Conservation (phyloP, 208 protist species). For the Strigomonas culicis region DNA sequence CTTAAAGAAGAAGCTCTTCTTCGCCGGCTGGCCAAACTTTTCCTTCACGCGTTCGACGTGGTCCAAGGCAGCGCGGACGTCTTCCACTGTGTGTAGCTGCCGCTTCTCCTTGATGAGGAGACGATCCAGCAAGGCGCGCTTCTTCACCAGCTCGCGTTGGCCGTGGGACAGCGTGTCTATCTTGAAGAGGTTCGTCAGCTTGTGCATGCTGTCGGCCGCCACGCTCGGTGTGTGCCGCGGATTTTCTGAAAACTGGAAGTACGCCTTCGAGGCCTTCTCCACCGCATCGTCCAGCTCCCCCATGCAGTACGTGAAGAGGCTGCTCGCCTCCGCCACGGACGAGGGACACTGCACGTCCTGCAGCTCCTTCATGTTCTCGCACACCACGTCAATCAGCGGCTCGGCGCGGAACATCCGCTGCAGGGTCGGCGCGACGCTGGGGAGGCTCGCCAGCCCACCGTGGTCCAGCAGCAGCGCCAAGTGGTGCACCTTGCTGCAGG, state of each 20-base stretch:
- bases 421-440: conserved; percentile 49
- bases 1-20: background rate
- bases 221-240: conserved; percentile 18
- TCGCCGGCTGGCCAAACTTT: conserved; percentile 18
- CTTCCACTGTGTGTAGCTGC: conserved; percentile 62
- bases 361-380: conserved; percentile 34
- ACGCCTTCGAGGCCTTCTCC: conserved; percentile 18
- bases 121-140: conserved; percentile 32
- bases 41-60: conserved; percentile 21
- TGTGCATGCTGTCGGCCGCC: conserved; percentile 38
- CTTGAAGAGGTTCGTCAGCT: conserved; percentile 18
- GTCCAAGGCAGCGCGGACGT: conserved; percentile 53
- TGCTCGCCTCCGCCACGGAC: conserved; percentile 48
- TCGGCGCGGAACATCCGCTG: conserved; percentile 56
- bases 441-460: conserved; percentile 38
- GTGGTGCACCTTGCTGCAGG: conserved; percentile 77
- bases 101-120: conserved; percentile 43
- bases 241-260: background rate
- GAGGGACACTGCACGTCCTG: conserved; percentile 24
- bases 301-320: conserved; percentile 73
- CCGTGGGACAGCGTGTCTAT: conserved; percentile 33
- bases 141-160: conserved; percentile 42
- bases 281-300: conserved; percentile 58
- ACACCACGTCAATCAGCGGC: conserved; percentile 57
- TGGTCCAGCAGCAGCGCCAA: conserved; percentile 64